Evolutionary conservation across 2,329 filamentous ascomycete species (phyloP).

Genomic region (Ceratocystis destructans): DNA sequence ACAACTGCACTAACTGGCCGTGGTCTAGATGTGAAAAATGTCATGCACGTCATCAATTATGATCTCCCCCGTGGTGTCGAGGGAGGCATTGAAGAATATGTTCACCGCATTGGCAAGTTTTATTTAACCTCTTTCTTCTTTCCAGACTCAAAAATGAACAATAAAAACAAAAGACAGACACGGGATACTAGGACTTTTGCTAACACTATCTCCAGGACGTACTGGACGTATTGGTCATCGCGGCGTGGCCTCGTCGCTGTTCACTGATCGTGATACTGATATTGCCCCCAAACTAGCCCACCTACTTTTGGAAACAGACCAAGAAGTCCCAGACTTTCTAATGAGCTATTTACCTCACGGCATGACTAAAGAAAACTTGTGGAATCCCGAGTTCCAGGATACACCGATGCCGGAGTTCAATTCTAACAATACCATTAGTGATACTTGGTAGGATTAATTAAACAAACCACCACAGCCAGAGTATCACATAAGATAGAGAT

Average conservation of each 20-base stretch:
- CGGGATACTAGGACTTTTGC: too few relatives aligned
- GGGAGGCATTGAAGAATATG: conserved; percentile 87
- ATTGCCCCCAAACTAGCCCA: conserved; percentile 64
- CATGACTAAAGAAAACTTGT: background rate
- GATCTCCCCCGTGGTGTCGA: conserved; percentile 62
- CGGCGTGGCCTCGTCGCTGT: conserved; percentile 81
- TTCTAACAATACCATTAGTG: background rate
- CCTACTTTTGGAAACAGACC: conserved; percentile 64
- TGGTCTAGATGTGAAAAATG: conserved; percentile 75
- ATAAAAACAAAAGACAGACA: too few relatives aligned
- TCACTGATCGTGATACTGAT: conserved; percentile 60
- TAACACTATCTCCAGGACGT: conserved; percentile 44
- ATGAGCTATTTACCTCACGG: conserved; percentile 47
- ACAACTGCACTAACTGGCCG: conserved; percentile 78
- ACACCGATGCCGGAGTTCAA: background rate
- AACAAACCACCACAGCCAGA: background rate
- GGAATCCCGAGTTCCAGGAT: background rate
- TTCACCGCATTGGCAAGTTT: conserved; percentile 73
- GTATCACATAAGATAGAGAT: background rate
- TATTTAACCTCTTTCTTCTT: too few relatives aligned
- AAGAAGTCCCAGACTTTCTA: conserved; percentile 73
- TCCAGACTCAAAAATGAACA: too few relatives aligned
- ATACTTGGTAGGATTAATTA: background rate
- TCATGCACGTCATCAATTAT: conserved; percentile 87
- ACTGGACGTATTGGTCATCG: conserved; percentile 85